A percentile compares a stretch with the other conserved stretches of the same genome.
Conservation (phyloP, 352 stramenopile genomes). For the Plasmopara halstedii region DNA sequence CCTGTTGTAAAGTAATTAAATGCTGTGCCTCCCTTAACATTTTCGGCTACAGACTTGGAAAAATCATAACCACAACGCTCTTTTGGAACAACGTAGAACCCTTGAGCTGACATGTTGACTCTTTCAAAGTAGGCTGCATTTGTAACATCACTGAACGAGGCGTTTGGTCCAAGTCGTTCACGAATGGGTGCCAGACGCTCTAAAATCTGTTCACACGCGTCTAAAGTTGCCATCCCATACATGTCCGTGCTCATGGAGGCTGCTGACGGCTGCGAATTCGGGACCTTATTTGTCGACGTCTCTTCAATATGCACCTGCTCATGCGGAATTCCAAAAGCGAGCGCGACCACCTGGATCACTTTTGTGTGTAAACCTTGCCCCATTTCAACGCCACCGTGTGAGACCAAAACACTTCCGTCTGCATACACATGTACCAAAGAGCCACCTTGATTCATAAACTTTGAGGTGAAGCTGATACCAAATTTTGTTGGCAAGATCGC, state of each 20-base stretch:
- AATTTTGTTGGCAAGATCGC: conserved; percentile 87
- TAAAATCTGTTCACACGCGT: conserved; percentile 94
- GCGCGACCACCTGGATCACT: conserved; percentile 83
- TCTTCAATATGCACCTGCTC: conserved; percentile 92
- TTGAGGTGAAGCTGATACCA: conserved; percentile 94
- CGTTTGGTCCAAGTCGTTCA: conserved; percentile 59
- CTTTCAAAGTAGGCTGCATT: conserved; percentile 89
- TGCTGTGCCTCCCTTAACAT: conserved; percentile 82
- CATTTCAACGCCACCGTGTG: conserved; percentile 97
- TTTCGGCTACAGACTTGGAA: conserved; percentile 77
- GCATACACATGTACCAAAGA: conserved; percentile 94
- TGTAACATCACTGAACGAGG: conserved; percentile 77
- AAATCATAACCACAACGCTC: conserved; percentile 92
- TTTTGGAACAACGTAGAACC: conserved; percentile 92
- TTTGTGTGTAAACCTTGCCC: conserved; percentile 97
- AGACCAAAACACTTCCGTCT: conserved; percentile 93
- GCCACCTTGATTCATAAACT: conserved; percentile 97
- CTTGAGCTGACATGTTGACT: conserved; percentile 92
- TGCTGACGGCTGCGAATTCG: conserved; percentile 91
- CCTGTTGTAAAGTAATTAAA: conserved; percentile 98
- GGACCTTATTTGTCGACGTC: conserved; percentile 92
- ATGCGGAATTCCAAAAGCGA: conserved; percentile 89
- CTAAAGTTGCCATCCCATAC: conserved; percentile 95
- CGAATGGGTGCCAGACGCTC: conserved; percentile 81
- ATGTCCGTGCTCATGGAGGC: conserved; percentile 94